Base-by-base conservation (phyloP, 2,329 filamentous ascomycete species). In the Calonectria honghensis region DNA sequence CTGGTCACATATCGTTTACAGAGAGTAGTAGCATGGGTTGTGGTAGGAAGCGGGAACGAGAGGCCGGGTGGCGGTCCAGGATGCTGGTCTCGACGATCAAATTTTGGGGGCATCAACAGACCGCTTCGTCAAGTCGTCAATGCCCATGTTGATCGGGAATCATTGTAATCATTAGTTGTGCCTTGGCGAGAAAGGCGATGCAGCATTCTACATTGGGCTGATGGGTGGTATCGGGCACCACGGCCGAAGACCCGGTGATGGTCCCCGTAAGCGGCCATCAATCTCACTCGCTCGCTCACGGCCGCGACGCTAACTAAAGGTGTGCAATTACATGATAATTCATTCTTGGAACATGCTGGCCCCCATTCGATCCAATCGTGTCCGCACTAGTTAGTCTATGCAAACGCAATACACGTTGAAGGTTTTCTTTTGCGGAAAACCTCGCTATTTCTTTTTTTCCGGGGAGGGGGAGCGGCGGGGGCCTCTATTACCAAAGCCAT, bases 191-290 rank as follows among this genome's bases (percentile, higher is more conserved):
- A 63, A 39, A 41, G 35, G 57, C 35, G 35, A 41, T 24, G 24
- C 24, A 11, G 9, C 57, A 31, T 29, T 29, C 57, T 41, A 3
- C 35, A 20, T 63, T 63, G 57, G 57, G 57, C 57, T 63, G 57
- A 29, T 37, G 57, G 57, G 57, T 41, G 57, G 35, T 10, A 27
- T 63, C 57, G 57, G 57, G 57, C 57, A 41, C 57, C 57, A 63
- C n/a, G 57, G 37, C 57, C 16, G n/a, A 31, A 41, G n/a, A 63
- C 27, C 57, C 39, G 57, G 27, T 11, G 35, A 41, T 41, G 57
- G 57, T n/a, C 45, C 18, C 45, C 57, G 57, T 63, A 63, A 63
- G 57, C 57, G 57, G 57, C 24, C 57, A 63, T 41, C 35, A 63
- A 63, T 63, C 57, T 63, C 57, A 45, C 57, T 63, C 57, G 45